phyloP scores from a whole-genome alignment of 805 yeast genomes.

The Teunomyces pallodes region DNA sequence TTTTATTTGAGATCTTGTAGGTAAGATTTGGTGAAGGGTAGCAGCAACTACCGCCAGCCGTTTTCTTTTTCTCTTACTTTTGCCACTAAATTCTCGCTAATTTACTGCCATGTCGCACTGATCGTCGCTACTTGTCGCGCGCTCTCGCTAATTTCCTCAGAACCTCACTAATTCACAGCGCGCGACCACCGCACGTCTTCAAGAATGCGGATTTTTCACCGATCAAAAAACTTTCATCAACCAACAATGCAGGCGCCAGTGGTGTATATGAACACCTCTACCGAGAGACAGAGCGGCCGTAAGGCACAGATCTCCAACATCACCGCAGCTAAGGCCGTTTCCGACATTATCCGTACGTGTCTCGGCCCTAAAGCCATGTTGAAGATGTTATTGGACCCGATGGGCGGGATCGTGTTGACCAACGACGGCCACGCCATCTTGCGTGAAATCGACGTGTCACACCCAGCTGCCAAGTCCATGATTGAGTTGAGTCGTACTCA shows the following conservation, averaged over 20 bases:
- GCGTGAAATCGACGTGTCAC: conserved; percentile 95
- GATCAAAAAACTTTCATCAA: background rate
- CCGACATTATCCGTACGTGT: conserved; percentile 96
- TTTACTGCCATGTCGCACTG: no score
- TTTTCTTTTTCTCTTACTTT: no score
- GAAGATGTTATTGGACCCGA: conserved; percentile 95
- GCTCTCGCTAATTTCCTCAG: background rate
- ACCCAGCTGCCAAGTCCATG: conserved; percentile 99
- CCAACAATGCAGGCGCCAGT: conserved; percentile 46
- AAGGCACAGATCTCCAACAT: conserved; percentile 96
- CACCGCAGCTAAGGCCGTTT: conserved; percentile 99
- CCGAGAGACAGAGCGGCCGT: conserved; percentile 93
- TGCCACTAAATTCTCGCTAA: no score
- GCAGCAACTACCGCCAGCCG: no score
- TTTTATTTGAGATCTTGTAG: no score
- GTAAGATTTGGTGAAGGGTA: no score
- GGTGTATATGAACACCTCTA: conserved; percentile 63
- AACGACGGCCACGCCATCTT: conserved; percentile 98
- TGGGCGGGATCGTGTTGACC: conserved; percentile 93
- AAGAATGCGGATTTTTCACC: background rate
- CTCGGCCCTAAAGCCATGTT: conserved; percentile 99
- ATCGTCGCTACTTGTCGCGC: background rate
- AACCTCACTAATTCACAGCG: background rate
- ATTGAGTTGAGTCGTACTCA: conserved; percentile 94
- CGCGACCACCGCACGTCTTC: background rate